Evolutionary conservation across 257 asterid species (phyloP).

Genomic region (Capsicum baccatum): DNA sequence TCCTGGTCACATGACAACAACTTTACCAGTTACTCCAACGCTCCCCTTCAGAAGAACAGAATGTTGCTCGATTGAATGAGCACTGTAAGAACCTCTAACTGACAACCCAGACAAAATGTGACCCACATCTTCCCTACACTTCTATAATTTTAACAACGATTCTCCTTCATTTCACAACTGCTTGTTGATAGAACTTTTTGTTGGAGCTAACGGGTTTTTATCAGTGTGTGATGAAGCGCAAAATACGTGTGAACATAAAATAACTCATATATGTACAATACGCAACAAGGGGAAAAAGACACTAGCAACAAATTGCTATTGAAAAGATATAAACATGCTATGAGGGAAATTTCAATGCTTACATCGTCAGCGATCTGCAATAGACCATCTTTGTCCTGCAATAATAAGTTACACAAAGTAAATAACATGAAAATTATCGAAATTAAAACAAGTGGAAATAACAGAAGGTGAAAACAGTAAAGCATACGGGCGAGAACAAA

Average conservation of each 20-base stretch:
- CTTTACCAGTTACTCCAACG: too few relatives aligned
- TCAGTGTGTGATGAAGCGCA: conserved; percentile 1
- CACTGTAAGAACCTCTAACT: too few relatives aligned
- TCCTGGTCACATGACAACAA: too few relatives aligned
- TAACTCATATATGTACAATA: neutral
- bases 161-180: neutral
- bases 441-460: neutral
- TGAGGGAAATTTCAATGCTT: conserved; percentile 44
- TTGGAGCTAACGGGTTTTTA: neutral
- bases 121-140: conserved; percentile 1
- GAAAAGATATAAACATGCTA: neutral
- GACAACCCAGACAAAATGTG: neutral
- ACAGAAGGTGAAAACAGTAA: conserved; percentile 24
- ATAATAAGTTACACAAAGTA: conserved; percentile 12
- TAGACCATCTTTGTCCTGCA: conserved; percentile 78
- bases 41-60: too few relatives aligned
- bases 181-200: neutral
- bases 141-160: neutral
- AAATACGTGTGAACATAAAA: neutral
- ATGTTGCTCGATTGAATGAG: too few relatives aligned
- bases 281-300: neutral
- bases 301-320: neutral
- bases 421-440: neutral
- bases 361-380: conserved; percentile 93
- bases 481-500: neutral